phyloP scores from a whole-genome alignment of 2,329 filamentous ascomycete genomes.

The Pseudogymnoascus sp. region DNA sequence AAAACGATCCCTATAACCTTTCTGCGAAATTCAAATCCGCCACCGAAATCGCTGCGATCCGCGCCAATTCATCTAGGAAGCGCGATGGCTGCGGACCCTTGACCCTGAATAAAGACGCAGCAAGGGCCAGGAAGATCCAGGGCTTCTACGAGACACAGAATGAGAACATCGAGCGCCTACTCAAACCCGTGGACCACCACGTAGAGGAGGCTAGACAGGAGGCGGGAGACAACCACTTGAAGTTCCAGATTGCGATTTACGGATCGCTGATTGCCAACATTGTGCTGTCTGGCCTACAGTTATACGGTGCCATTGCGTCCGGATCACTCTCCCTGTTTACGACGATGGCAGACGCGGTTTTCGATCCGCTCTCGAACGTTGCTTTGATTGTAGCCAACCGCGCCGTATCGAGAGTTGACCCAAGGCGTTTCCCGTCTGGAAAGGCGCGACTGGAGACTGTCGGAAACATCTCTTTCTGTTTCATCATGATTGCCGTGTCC shows the following conservation, averaged over 20 bases:
- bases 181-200: slow-evolving; percentile 92
- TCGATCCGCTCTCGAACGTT: slow-evolving; percentile 84
- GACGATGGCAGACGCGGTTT: slow-evolving; percentile 92
- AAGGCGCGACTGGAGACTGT: slow-evolving; percentile 92
- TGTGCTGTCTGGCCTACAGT: slow-evolving; percentile 67
- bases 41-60: slow-evolving; percentile 67
- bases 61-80: slow-evolving; percentile 73
- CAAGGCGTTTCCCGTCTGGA: slow-evolving; percentile 78
- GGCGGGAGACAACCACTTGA: slow-evolving; percentile 71
- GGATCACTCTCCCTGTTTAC: slow-evolving; percentile 94
- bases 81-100: slow-evolving; percentile 42
- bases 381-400: slow-evolving; percentile 81
- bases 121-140: slow-evolving; percentile 45
- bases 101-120: slow-evolving; percentile 29
- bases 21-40: slow-evolving; percentile 68
- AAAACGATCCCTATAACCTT: slow-evolving; percentile 76
- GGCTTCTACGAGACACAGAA: slow-evolving; percentile 89
- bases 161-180: slow-evolving; percentile 80
- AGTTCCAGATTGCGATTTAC: slow-evolving; percentile 58
- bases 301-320: slow-evolving; percentile 81
- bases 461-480: slow-evolving; percentile 93
- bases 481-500: slow-evolving; percentile 89
- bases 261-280: slow-evolving; percentile 74
- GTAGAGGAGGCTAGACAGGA: slow-evolving; percentile 67
- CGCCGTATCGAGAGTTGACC: slow-evolving; percentile 79